Percentiles rank a stretch among this genome's conserved stretches.
Evolutionary conservation across 306 rosid species (phyloP).

Genomic region (Prinsepia uniflora): DNA sequence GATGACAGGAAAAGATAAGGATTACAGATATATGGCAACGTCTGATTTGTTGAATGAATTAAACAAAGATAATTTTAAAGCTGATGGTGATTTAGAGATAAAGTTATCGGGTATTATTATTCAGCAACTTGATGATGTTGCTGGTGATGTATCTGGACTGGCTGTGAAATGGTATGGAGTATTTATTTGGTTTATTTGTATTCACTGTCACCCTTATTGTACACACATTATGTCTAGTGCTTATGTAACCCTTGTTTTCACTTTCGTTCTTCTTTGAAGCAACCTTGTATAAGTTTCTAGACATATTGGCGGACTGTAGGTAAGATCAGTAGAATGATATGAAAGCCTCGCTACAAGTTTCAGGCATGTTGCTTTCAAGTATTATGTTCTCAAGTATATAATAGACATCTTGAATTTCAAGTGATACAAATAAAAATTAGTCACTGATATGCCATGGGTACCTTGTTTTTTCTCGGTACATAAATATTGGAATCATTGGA

Average conservation of each 20-base stretch:
- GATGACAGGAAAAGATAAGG: slow-evolving; percentile 98
- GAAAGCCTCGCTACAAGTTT: background rate
- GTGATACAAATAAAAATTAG: background rate
- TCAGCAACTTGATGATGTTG: slow-evolving; percentile 92
- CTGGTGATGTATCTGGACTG: slow-evolving; percentile 89
- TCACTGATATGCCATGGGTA: background rate
- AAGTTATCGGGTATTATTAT: slow-evolving; percentile 69
- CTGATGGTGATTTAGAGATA: slow-evolving; percentile 72
- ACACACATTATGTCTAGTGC: background rate
- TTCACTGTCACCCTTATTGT: background rate
- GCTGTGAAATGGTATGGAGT: slow-evolving; percentile 79
- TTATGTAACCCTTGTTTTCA: background rate
- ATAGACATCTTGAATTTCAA: background rate
- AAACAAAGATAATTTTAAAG: slow-evolving; percentile 60
- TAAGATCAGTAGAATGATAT: background rate
- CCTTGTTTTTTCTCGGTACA: background rate
- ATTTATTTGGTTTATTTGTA: background rate
- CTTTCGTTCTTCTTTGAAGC: background rate
- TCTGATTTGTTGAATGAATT: slow-evolving; percentile 82
- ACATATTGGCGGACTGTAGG: background rate
- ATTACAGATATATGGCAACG: slow-evolving; percentile 91
- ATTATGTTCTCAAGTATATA: background rate
- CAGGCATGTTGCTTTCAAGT: background rate
- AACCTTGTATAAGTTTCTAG: background rate
- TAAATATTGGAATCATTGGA: background rate